Evolutionary conservation across 225 moss, liverwort and hornwort species (phyloP).

Genomic region (Neckera pumila): DNA sequence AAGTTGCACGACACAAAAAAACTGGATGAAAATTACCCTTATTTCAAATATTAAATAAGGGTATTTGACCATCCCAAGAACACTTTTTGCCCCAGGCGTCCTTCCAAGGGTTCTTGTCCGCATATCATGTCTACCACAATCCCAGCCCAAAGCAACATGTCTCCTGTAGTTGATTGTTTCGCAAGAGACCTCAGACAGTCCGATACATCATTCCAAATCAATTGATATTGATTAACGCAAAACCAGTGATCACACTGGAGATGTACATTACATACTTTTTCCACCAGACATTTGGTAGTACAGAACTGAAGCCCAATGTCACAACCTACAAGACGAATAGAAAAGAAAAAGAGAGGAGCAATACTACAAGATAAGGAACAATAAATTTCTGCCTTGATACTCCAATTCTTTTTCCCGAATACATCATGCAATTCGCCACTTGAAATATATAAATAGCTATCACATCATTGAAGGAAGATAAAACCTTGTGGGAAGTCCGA

Average conservation of each 20-base stretch:
- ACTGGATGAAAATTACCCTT: not conserved
- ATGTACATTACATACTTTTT: not conserved
- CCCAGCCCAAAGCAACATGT: not conserved
- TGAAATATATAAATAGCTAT: not conserved
- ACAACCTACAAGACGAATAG: not conserved
- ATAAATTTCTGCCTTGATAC: not conserved
- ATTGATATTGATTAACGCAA: not conserved
- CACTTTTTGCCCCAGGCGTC: not conserved
- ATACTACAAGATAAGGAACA: not conserved
- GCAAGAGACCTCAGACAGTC: not conserved
- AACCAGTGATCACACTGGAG: not conserved
- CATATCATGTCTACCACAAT: not conserved
- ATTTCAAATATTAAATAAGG: too few species aligned
- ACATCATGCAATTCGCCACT: not conserved
- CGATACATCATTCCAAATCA: not conserved
- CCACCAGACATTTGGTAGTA: not conserved
- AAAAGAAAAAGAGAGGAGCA: not conserved
- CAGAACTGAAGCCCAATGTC: not conserved
- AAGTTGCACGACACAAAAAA: not conserved
- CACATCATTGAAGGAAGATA: not conserved
- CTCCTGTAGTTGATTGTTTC: not conserved
- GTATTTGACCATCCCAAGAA: not conserved
- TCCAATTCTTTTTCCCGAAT: not conserved
- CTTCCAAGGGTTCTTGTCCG: not conserved
- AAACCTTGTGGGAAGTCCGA: not conserved